phyloP scores from a whole-genome alignment of 2,329 filamentous ascomycete genomes.

The Daldinia eschscholtzii region DNA sequence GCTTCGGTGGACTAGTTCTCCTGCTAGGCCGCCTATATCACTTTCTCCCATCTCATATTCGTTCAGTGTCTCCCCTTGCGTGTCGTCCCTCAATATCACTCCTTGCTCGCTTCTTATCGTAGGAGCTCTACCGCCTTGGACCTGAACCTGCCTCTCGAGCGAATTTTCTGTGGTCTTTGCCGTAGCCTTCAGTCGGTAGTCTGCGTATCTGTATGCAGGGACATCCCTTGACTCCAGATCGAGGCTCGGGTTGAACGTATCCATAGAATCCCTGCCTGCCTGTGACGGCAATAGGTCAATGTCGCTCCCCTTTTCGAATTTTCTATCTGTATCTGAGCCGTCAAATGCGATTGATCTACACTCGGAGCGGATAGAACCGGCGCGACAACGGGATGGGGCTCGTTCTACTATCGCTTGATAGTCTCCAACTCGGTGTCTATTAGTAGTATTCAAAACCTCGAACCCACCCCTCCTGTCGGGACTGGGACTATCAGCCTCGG shows the following conservation, averaged over 20 bases:
- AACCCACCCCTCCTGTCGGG: conserved; percentile 26
- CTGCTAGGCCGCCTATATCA: conserved; percentile 8
- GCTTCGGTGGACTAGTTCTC: conserved; percentile 7
- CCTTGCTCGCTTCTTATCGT: conserved; percentile 53
- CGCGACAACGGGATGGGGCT: conserved; percentile 23
- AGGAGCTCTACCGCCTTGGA: conserved; percentile 45
- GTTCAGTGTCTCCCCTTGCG: conserved; percentile 35
- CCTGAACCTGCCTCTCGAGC: conserved; percentile 48
- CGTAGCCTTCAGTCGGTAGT: conserved; percentile 42
- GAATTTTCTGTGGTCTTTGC: conserved; percentile 48
- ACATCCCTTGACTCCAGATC: conserved; percentile 48
- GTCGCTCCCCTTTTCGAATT: conserved; percentile 45
- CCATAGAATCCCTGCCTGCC: conserved; percentile 49
- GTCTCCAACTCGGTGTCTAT: conserved; percentile 23
- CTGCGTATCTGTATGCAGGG: conserved; percentile 45
- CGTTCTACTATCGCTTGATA: conserved; percentile 19
- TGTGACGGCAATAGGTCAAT: conserved; percentile 53
- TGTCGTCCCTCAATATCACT: conserved; percentile 50
- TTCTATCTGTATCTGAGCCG: conserved; percentile 24
- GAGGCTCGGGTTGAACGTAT: conserved; percentile 50
- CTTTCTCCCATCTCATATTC: conserved; percentile 27
- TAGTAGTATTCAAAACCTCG: conserved; percentile 12
- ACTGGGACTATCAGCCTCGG: conserved; percentile 42
- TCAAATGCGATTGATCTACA: conserved; percentile 35
- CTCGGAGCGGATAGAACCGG: conserved; percentile 39